Percentiles rank a stretch among this genome's conserved stretches.
Evolutionary conservation across 148 eudicot species (phyloP).

Genomic region (Rhododendron henanense): DNA sequence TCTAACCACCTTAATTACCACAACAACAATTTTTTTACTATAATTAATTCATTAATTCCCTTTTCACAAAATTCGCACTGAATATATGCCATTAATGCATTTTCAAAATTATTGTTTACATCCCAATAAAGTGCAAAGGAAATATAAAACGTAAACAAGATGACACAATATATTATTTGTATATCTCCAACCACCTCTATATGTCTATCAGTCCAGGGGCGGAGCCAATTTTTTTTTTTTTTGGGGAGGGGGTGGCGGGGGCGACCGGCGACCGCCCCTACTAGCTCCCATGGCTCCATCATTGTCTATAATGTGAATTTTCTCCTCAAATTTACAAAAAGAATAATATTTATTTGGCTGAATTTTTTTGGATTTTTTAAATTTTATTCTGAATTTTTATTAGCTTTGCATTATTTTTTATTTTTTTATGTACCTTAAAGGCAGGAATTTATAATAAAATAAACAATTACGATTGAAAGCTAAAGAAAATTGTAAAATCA

Average conservation of each 20-base stretch:
- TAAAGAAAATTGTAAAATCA: too few species aligned
- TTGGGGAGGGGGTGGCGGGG: too few species aligned
- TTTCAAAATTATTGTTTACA: background rate
- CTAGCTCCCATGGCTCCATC: too few species aligned
- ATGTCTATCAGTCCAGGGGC: too few species aligned
- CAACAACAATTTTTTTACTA: slow-evolving; percentile 10
- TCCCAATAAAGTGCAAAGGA: background rate
- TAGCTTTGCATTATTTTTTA: too few species aligned
- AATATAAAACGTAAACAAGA: background rate
- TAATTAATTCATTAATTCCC: background rate
- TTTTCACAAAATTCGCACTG: background rate
- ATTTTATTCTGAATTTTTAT: too few species aligned
- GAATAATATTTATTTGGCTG: background rate
- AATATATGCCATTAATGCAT: background rate
- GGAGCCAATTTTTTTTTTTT: too few species aligned
- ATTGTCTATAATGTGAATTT: background rate
- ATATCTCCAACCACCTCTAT: background rate
- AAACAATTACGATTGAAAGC: too few species aligned
- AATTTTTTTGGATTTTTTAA: too few species aligned
- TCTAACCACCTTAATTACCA: slow-evolving; percentile 60
- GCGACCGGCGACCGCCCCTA: too few species aligned
- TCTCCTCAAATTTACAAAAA: background rate
- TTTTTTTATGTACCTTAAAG: too few species aligned
- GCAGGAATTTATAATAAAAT: too few species aligned
- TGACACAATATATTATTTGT: background rate